A percentile compares a stretch with the other conserved stretches of the same genome.
Conservation (phyloP, 164 flowering plant species). For the Macadamia tetraphylla region DNA sequence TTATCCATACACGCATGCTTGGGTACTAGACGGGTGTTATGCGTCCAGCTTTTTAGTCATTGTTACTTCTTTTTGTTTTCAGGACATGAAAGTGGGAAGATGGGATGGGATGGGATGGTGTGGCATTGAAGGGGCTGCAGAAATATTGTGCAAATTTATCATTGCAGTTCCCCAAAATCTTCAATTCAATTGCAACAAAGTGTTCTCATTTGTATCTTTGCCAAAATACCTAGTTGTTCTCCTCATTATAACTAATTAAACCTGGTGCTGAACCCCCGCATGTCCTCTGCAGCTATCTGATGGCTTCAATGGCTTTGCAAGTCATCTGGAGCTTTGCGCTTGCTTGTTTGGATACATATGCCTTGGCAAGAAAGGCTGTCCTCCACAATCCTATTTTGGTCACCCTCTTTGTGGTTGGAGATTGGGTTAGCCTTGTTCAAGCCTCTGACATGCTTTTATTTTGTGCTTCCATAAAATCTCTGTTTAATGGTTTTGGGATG, state of each 20-base stretch:
- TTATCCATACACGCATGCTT: no score
- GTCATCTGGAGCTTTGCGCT: slow-evolving; percentile 67
- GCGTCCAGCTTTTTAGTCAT: no score
- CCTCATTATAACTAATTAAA: background rate
- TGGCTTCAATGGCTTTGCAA: slow-evolving; percentile 84
- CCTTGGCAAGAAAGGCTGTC: slow-evolving; percentile 36
- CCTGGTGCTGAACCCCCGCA: background rate
- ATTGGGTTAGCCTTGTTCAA: slow-evolving; percentile 44
- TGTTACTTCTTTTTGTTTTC: no score
- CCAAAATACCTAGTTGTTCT: no score
- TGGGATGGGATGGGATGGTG: no score
- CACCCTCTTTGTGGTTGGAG: slow-evolving; percentile 70
- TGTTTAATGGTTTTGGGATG: background rate
- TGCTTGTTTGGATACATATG: slow-evolving; percentile 53
- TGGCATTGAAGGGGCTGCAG: no score
- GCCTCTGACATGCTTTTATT: background rate
- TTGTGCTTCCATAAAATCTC: background rate
- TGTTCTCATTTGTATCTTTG: no score
- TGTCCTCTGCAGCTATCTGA: slow-evolving; percentile 50
- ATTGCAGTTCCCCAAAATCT: no score
- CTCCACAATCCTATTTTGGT: slow-evolving; percentile 46
- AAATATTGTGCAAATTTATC: no score
- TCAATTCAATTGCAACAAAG: no score
- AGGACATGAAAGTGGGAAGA: no score
- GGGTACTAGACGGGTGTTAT: no score